Evolutionary conservation across 2,329 filamentous ascomycete species (phyloP).

Genomic region (Monosporascus sp.): DNA sequence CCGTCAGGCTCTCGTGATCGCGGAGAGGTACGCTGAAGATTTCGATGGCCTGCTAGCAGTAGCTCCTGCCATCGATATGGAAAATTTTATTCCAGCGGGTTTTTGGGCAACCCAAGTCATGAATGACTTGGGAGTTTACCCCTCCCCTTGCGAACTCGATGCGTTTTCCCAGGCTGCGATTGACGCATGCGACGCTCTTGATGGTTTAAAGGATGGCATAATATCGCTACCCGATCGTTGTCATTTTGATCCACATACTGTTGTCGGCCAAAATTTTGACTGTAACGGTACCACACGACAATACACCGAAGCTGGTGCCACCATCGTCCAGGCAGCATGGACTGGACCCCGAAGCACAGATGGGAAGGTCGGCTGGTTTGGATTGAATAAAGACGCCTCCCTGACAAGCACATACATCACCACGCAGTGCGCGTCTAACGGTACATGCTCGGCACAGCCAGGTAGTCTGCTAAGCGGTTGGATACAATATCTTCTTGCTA

Average conservation of each 20-base stretch:
- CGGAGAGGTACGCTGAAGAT: conserved; percentile 46
- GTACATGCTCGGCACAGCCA: conserved; percentile 1
- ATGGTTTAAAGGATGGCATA: conserved; percentile 43
- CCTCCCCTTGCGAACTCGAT: conserved; percentile 12
- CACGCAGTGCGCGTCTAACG: conserved; percentile 4
- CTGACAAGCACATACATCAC: not conserved
- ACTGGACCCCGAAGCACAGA: not conserved
- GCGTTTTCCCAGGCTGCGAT: conserved; percentile 35
- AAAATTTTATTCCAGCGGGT: conserved; percentile 6
- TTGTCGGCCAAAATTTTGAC: conserved; percentile 30
- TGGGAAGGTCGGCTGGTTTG: not conserved
- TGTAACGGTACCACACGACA: conserved; percentile 17
- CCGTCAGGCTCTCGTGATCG: conserved; percentile 46
- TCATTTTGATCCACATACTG: conserved; percentile 29
- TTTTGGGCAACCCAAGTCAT: conserved; percentile 33
- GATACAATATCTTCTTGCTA: conserved; percentile 5
- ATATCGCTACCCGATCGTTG: conserved; percentile 39
- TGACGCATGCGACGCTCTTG: conserved; percentile 41
- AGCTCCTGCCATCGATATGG: conserved; percentile 26
- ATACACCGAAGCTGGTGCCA: conserved; percentile 35
- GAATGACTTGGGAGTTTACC: conserved; percentile 24
- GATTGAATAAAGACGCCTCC: not conserved
- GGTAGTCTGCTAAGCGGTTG: conserved; percentile 2
- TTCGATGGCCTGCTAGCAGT: conserved; percentile 49
- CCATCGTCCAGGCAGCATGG: conserved; percentile 1